Evolutionary conservation across 805 yeast genomes (phyloP), one percentile per base, ranked within the genome.

Genomic region (Candida maltosa): DNA sequence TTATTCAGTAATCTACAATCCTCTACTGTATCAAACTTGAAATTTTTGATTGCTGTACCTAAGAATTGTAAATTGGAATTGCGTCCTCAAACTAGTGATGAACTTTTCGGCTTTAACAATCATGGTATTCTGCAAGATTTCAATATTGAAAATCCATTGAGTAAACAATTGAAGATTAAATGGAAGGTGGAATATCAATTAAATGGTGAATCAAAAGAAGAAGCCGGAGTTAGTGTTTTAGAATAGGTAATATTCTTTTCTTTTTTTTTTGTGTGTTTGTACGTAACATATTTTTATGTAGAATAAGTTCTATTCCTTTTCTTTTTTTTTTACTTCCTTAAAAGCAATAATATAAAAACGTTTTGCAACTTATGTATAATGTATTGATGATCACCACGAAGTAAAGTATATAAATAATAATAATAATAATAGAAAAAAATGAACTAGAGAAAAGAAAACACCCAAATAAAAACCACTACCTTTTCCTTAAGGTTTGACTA

Each of bases 1-100:
- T 53, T 57, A 33, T 73, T 80, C 47, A 69, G 83, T 32, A 83
- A 82, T 57, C 41, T 63, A 6, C 61, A 68, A 31, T 48, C 67
- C 29, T 45, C 64, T 6, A 56, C 74, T 11, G 56, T 83, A 22
- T 56, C 72, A 6, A 68, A 71, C 39, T 56, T 85, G 29, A 74
- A 76, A 40, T 76, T 82, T 45, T 66, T 78, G 51, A 56, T 83
- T 25, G 93, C 95, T 0, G 87, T 80, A 21, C 87, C 94, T 35
- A 80, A 78, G 48, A 51, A 72, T 6, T 73, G 80, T 50, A 65
- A 65, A 32, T 65, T 85, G 43, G 70, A 65, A 34, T 69, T 85
- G 52, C 66, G 71, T 38, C 80, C 88, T 1, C 88, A 82, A 54
- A 69, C 82, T 6, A 70, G 75, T 35, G 76, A 73, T 37, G 49